A percentile compares a stretch with the other conserved stretches of the same genome.
These are phyloP conservation scores for Pontederia paniculata DNA, from an alignment of 176 grass and related monocot species.

Conservation along the genomic window DNA sequence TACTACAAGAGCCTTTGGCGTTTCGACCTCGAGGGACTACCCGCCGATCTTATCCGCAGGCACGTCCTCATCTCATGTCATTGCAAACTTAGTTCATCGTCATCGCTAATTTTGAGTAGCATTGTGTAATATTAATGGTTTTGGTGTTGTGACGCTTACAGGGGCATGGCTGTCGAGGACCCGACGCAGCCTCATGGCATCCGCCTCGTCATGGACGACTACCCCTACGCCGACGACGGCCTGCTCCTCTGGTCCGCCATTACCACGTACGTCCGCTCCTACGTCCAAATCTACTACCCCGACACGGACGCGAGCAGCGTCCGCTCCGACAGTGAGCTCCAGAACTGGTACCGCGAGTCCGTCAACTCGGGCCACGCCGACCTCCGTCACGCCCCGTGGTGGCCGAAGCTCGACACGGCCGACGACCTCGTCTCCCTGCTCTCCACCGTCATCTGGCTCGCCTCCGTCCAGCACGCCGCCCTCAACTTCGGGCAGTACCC, in stretches of 20 bases:
- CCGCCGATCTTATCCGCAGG: conserved; percentile 84
- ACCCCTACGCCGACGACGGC: conserved; percentile 88
- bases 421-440: conserved; percentile 54
- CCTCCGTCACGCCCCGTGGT: conserved; percentile 51
- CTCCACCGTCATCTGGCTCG: conserved; percentile 80
- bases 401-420: conserved; percentile 61
- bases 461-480: conserved; percentile 92
- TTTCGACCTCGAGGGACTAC: conserved; percentile 75
- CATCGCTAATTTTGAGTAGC: too few relatives aligned
- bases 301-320: conserved; percentile 45
- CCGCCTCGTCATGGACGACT: conserved; percentile 70
- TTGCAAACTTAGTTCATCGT: conserved; percentile 5
- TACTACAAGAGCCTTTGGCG: conserved; percentile 74
- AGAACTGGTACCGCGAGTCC: conserved; percentile 72
- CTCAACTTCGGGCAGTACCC: conserved; percentile 57
- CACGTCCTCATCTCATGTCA: conserved; percentile 1
- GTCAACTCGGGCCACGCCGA: conserved; percentile 80
- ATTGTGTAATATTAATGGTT: neutral
- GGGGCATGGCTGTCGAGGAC: conserved; percentile 76
- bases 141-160: conserved; percentile 11
- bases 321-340: conserved; percentile 64
- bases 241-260: conserved; percentile 90
- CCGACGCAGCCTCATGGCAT: conserved; percentile 59
- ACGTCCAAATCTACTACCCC: conserved; percentile 85
- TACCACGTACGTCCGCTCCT: conserved; percentile 58